Percentiles rank a stretch among this genome's conserved stretches.
Evolutionary conservation across 164 flowering plant genomes (phyloP).

Genomic region (Platanus orientalis): DNA sequence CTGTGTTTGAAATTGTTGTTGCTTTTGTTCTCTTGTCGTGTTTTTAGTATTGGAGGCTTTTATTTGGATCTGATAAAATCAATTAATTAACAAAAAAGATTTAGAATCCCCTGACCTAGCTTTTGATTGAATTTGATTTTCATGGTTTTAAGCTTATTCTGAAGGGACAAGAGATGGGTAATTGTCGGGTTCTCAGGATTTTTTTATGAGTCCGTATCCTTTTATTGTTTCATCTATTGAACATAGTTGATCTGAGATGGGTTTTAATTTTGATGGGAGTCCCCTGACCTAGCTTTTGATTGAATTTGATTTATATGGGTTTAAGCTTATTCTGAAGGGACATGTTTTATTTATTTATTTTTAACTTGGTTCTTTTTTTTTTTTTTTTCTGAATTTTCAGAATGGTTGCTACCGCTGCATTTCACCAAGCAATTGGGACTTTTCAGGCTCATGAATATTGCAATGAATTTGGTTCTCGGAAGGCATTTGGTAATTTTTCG

Average conservation of each 20-base stretch:
- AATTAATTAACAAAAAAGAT: too few species aligned
- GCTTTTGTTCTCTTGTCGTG: background rate
- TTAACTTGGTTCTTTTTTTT: background rate
- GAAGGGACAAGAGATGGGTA: too few species aligned
- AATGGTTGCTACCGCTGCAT: conserved; percentile 62
- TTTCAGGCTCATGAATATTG: conserved; percentile 33
- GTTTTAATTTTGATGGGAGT: background rate
- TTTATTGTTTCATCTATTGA: background rate
- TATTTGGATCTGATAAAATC: background rate
- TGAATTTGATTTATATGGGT: too few species aligned
- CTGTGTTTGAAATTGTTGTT: background rate
- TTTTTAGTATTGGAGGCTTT: background rate
- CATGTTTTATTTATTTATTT: background rate
- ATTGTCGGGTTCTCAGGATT: too few species aligned
- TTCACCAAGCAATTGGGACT: conserved; percentile 45
- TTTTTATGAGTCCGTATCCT: too few species aligned
- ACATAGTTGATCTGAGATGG: background rate
- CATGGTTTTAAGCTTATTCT: too few species aligned
- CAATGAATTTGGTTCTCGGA: conserved; percentile 16
- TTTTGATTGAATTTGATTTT: too few species aligned
- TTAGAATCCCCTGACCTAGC: too few species aligned
- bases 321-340: background rate
- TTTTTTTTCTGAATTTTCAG: conserved; percentile 24
- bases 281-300: too few species aligned
- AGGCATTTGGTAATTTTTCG: conserved; percentile 27